phyloP scores from a whole-genome alignment of 2,329 filamentous ascomycete genomes.

The Colletotrichum limetticola region DNA sequence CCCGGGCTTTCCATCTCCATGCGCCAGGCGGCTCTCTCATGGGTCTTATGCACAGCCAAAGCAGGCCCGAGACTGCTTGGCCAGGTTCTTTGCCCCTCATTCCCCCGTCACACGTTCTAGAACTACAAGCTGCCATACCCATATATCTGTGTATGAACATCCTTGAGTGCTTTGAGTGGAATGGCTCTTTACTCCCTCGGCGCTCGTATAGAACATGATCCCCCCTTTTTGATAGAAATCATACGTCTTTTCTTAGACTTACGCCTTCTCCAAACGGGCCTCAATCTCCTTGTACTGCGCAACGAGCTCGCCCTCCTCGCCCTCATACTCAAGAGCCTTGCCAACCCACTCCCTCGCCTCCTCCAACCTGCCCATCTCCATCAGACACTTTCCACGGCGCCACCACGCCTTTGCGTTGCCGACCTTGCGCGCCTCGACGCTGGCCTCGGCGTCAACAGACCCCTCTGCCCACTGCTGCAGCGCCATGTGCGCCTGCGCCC shows the following conservation, averaged over 20 bases:
- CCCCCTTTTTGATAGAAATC: neutral
- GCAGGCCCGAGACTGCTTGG: neutral
- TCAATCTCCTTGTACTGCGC: conserved; percentile 73
- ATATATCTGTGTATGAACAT: no score
- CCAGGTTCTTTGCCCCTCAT: no score
- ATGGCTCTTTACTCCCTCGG: neutral
- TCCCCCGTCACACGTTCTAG: no score
- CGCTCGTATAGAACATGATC: neutral
- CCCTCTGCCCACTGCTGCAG: conserved; percentile 85
- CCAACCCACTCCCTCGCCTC: conserved; percentile 86
- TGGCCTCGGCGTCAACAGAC: conserved; percentile 86
- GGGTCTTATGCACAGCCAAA: neutral
- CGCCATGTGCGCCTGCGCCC: conserved; percentile 91
- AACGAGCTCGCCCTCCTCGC: conserved; percentile 72
- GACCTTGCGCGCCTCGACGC: conserved; percentile 85
- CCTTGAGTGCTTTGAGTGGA: no score
- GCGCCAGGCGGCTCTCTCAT: neutral
- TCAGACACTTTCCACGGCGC: conserved; percentile 83
- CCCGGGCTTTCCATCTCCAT: neutral
- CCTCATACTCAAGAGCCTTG: conserved; percentile 84
- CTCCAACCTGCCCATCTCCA: conserved; percentile 89
- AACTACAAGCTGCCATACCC: no score
- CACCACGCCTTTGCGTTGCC: conserved; percentile 97
- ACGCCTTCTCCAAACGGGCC: conserved; percentile 51
- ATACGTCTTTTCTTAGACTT: conserved; percentile 38